Base-by-base conservation (phyloP, 2,329 filamentous ascomycete genomes). In the Botrytis tulipae region DNA sequence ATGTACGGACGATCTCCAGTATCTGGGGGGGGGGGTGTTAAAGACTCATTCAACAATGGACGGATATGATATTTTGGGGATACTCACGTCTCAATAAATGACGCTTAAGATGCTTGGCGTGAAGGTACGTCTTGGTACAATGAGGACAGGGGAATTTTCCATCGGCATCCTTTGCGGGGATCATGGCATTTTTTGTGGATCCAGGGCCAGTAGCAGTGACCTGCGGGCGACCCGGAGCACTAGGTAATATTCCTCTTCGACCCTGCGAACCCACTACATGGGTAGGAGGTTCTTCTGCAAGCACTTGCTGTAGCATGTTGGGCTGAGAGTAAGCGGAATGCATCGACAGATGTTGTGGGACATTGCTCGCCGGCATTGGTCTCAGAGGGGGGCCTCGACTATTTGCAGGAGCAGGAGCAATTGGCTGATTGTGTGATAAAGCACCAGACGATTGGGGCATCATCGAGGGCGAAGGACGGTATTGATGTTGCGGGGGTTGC, bases 81-180 rank as follows among this genome's bases (percentile, higher is more conserved):
- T 71, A 79, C 95, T 94, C 89, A 98, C 95, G 96, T 87, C 96
- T 89, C 79, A 98, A 86, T 74, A 98, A 88, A 87, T 98, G 96
- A 80, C 96, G 92, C 88, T 98, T 98, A 79, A 98, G 84, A 84
- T 98, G 96, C 87, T 99, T 98, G 65, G 95, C 93, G 82, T 98
- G 96, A 73, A 98, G 87, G 82, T 99, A 99, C 10, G 95, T 98
- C 87, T 98, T 98, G 80, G 94, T 97, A 85, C 96, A 99, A 83
- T 98, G 95, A 80, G 94, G 94, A 84, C 96, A 99, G 74, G 96
- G 95, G 82, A 97, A 99, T 86, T 98, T 98, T 81, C 96, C 96
- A 82, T 98, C 95, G 14, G 94, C 94, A 83, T 98, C 95, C 86
- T 98, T 98, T 78, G 93, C 92, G 25, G 95, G 94, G 76, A 97